Evolutionary conservation across 495 filamentous ascomycete species (phyloP).

Genomic region (Neurospora sp.): DNA sequence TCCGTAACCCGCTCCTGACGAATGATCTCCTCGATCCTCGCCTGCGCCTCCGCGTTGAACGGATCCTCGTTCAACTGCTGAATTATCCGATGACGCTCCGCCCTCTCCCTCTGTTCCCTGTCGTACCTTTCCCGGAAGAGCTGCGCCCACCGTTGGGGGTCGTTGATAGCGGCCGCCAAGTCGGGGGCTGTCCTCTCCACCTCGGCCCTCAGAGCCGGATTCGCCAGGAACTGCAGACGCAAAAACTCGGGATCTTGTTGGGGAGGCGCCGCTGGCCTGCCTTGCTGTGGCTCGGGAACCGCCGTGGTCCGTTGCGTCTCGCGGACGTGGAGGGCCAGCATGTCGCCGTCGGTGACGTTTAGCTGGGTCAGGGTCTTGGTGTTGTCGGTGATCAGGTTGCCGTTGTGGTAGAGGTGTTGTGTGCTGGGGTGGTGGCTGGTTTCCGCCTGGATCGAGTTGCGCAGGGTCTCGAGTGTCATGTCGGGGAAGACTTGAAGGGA

Average conservation of each 20-base stretch:
- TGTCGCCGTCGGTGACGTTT: conserved; percentile 80
- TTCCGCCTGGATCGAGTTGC: conserved; percentile 64
- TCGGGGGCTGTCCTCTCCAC: conserved; percentile 61
- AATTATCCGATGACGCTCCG: conserved; percentile 70
- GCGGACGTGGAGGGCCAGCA: conserved; percentile 76
- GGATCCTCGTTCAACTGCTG: conserved; percentile 74
- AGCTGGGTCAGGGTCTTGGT: conserved; percentile 68
- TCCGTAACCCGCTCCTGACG: conserved; percentile 86
- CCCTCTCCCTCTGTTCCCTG: conserved; percentile 57
- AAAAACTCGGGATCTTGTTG: conserved; percentile 68
- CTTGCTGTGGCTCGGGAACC: conserved; percentile 17
- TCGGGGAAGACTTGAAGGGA: conserved; percentile 73
- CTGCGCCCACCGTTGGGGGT: conserved; percentile 63
- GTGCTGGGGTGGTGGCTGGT: conserved; percentile 39
- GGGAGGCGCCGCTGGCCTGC: conserved; percentile 13
- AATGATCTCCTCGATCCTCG: conserved; percentile 94
- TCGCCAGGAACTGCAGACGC: conserved; percentile 67
- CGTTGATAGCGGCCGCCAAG: conserved; percentile 66
- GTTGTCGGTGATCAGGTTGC: conserved; percentile 66
- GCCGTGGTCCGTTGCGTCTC: conserved; percentile 37
- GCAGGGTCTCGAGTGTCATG: conserved; percentile 79
- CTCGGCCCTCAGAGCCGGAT: conserved; percentile 59
- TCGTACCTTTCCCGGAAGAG: conserved; percentile 54
- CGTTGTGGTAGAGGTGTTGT: conserved; percentile 82
- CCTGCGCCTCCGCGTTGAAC: conserved; percentile 81